Evolutionary conservation across 768 basidiomycete species (phyloP).

Genomic region (Lactarius vividus): DNA sequence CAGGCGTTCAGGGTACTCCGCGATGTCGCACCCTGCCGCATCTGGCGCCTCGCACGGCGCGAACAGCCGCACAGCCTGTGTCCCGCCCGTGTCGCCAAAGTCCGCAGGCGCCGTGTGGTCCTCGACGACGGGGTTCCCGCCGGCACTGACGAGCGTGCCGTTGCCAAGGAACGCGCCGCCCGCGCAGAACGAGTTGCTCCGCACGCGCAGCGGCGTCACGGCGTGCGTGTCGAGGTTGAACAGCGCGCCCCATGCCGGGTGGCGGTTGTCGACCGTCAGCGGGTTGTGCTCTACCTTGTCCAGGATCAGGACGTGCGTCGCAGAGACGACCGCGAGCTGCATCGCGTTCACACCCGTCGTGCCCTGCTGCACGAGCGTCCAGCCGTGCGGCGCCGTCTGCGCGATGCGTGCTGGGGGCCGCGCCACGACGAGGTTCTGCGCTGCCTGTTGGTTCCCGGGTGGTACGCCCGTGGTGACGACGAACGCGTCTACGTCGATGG

Average conservation of each 20-base stretch:
- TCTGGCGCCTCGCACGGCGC: conserved; percentile 56
- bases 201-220: conserved; percentile 57
- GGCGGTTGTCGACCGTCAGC: conserved; percentile 56
- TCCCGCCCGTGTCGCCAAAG: conserved; percentile 72
- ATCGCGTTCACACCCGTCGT: conserved; percentile 76
- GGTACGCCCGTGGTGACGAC: conserved; percentile 52
- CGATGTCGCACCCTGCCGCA: conserved; percentile 53
- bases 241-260: conserved; percentile 79
- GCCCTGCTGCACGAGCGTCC: conserved; percentile 64
- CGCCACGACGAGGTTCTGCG: conserved; percentile 24
- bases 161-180: conserved; percentile 76
- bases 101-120: conserved; percentile 62
- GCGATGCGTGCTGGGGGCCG: conserved; percentile 20
- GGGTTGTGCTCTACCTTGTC: conserved; percentile 91
- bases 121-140: conserved; percentile 76
- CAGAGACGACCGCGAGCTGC: conserved; percentile 69
- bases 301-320: conserved; percentile 65
- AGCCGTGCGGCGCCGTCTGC: conserved; percentile 32
- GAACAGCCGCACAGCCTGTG: conserved; percentile 71
- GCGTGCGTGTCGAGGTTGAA: conserved; percentile 66
- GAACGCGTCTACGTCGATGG: conserved; percentile 62
- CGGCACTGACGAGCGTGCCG: conserved; percentile 74
- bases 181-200: conserved; percentile 86
- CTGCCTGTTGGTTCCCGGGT: conserved; percentile 9
- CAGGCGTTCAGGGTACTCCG: conserved; percentile 60